A percentile compares a stretch with the other conserved stretches of the same genome.
Evolutionary conservation across 179 eudicot genomes (phyloP).

Genomic region (Gypsophila paniculata): DNA sequence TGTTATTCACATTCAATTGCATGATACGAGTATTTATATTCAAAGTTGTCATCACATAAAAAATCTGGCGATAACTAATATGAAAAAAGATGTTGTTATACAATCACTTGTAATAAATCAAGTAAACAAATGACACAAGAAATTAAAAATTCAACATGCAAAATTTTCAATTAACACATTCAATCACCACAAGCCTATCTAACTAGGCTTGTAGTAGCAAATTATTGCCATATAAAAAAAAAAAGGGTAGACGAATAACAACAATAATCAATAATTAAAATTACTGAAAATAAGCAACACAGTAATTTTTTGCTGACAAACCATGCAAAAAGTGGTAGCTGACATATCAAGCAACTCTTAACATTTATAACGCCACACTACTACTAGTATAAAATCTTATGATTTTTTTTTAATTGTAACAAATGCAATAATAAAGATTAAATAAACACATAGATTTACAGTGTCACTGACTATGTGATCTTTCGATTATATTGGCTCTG

Average conservation of each 20-base stretch:
- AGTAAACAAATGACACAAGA: background rate
- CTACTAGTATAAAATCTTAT: conserved; percentile 19
- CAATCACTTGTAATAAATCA: background rate
- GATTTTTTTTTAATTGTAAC: no score
- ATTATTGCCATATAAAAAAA: background rate
- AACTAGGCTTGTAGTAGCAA: background rate
- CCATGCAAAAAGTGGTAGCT: conserved; percentile 31
- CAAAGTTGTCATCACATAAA: no score
- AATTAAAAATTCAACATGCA: background rate
- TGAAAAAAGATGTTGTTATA: no score
- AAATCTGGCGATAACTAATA: no score
- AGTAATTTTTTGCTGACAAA: conserved; percentile 25
- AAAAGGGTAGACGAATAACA: background rate
- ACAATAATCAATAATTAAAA: background rate
- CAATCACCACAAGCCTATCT: background rate
- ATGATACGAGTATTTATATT: no score
- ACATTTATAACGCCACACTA: conserved; percentile 26
- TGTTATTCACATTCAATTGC: no score
- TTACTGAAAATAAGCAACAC: conserved; percentile 18
- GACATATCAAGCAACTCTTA: conserved; percentile 30
- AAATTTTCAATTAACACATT: background rate
- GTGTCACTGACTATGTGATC: no score
- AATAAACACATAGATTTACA: no score
- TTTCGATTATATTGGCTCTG: no score
- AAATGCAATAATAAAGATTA: no score